phyloP scores from a whole-genome alignment of 2,329 filamentous ascomycete genomes.

The Parafenestella ontariensis region DNA sequence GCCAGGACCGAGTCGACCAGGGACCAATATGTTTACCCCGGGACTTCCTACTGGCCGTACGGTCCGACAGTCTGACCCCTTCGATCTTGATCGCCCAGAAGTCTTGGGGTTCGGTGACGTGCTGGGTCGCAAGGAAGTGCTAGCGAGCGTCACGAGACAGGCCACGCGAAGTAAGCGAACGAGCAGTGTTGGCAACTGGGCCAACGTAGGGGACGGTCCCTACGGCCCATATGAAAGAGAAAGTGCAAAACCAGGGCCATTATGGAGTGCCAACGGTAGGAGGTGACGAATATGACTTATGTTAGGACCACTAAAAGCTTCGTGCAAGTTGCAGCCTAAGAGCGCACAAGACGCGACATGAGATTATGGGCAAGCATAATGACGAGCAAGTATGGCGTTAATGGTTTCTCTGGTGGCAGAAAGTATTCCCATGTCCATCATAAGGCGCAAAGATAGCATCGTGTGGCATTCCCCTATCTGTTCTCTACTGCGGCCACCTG shows the following conservation, averaged over 20 bases:
- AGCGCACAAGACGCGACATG: slow-evolving; percentile 17
- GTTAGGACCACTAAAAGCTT: not conserved
- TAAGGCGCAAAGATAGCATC: not conserved
- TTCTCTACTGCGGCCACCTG: not conserved
- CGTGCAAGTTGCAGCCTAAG: slow-evolving; percentile 19
- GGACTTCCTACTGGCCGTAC: slow-evolving; percentile 23
- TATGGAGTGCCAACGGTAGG: slow-evolving; percentile 24
- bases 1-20: slow-evolving; percentile 44
- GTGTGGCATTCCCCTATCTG: not conserved
- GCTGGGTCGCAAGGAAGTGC: slow-evolving; percentile 33
- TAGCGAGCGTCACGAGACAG: slow-evolving; percentile 38
- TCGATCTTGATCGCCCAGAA: slow-evolving; percentile 51
- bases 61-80: slow-evolving; percentile 50
- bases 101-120: slow-evolving; percentile 45
- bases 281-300: slow-evolving; percentile 21
- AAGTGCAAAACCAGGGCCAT: slow-evolving; percentile 19
- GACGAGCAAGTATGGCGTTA: slow-evolving; percentile 13
- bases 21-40: slow-evolving; percentile 34
- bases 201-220: slow-evolving; percentile 23
- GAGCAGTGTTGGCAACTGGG: slow-evolving; percentile 43
- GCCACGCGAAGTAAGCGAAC: slow-evolving; percentile 34
- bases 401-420: slow-evolving; percentile 6
- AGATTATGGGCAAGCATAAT: slow-evolving; percentile 13
- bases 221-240: slow-evolving; percentile 26
- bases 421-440: not conserved